Base-by-base conservation (phyloP, 257 asterid species). In the Jaltomata sinuosa region DNA sequence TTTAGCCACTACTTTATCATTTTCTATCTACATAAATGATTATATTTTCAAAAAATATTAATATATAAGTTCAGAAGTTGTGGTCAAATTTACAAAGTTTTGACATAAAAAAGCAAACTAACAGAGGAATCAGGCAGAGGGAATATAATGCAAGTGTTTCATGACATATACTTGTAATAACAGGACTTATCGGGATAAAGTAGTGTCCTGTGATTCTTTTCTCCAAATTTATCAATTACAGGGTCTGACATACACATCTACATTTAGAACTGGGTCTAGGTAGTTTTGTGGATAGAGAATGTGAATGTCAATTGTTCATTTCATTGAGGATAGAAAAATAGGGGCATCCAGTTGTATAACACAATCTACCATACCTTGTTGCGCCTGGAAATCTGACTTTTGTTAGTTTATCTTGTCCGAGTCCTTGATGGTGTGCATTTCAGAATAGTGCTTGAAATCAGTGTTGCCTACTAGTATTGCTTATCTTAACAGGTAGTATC, bases 401-500 rank as follows among this genome's bases (percentile, higher is more conserved):
- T 7, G 54, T 72, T 72, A 45, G 4, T 42, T 16, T 47, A 45
- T 45, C 59, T 74, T 74, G 22, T 72, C 6, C 36, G 8, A 25
- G 40, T 14, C 59, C 31, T 45, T 15, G 34, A 72, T 74, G 40
- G 36, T 74, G 40, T 74, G 81, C 8, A 25, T 45, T 74, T 47
- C 54, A 45, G 15, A 15, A 27, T 22, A 25, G 40, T 74, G 25
- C 40, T 74, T 47, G 81, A 74, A 74, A 74, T 47, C 59, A 25
- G 40, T 74, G 57, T 72, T 45, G 40, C 78, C 34, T 64, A 68
- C 85, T 55, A 64, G 57, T 81, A 49, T 79, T 83, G 50, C 38
- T 86, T 77, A 83, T 85, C 64, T 84, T 85, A 81, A 84, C 93
- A 94, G 98, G 94, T 86, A 78, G 88, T 95, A 87, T 91, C 97